These are phyloP conservation scores for Cenchrus fungigraminus DNA, from an alignment of 176 grass and related monocot species.

Conservation along the genomic window DNA sequence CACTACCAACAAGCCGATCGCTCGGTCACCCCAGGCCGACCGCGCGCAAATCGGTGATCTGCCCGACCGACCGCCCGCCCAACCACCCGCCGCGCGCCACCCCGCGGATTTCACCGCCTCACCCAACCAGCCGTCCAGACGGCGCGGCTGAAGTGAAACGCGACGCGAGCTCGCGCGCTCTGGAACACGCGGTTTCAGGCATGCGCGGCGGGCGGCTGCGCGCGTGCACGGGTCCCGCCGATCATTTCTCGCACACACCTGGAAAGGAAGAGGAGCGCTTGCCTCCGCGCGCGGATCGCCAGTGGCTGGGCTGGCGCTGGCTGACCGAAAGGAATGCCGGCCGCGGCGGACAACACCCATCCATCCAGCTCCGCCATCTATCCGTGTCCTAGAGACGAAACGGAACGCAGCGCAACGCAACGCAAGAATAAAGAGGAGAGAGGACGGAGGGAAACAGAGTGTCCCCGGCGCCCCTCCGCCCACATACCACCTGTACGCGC, in stretches of 20 bases:
- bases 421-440: constrained; percentile 13
- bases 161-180: neutral
- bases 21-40: neutral
- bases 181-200: neutral
- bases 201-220: neutral
- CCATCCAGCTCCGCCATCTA: neutral
- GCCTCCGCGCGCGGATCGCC: neutral
- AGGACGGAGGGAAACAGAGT: too few species aligned
- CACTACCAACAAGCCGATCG: constrained; percentile 14
- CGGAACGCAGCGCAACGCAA: neutral
- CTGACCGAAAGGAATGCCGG: too few species aligned
- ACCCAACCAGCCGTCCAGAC: neutral
- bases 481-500: neutral
- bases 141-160: neutral
- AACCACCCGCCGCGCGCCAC: neutral
- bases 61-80: neutral
- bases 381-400: neutral
- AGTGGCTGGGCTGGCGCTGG: neutral
- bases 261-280: neutral
- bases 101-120: neutral
- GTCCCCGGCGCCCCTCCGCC: neutral
- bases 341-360: neutral
- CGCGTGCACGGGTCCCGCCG: neutral
- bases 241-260: constrained; percentile 42
- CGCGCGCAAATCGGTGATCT: neutral